A percentile compares a stretch with the other conserved stretches of the same genome.
Conservation (phyloP, 371 early-diverging fungal species). For the Apophysomyces ossiformis region DNA sequence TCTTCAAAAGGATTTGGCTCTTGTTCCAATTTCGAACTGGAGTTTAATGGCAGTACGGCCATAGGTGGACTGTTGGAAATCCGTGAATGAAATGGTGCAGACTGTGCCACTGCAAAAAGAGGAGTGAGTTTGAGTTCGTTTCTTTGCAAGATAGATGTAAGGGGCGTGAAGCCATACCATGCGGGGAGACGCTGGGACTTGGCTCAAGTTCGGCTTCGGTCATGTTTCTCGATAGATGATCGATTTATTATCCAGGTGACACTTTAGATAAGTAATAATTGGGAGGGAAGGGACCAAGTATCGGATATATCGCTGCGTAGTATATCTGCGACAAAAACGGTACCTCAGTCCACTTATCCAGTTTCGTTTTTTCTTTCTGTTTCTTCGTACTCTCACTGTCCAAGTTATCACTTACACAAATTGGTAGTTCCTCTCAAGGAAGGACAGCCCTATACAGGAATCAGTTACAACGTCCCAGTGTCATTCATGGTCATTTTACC, state of each 20-base stretch:
- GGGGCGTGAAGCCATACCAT: slow-evolving; percentile 4
- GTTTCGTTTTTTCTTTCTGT: background rate
- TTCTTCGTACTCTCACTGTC: background rate
- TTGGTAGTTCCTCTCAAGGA: background rate
- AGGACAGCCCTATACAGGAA: background rate
- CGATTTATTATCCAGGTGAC: slow-evolving; percentile 1
- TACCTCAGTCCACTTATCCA: background rate
- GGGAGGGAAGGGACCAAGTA: background rate
- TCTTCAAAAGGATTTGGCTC: slow-evolving; percentile 91
- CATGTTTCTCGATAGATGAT: slow-evolving; percentile 8
- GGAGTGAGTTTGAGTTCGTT: background rate
- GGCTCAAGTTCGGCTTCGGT: slow-evolving; percentile 11
- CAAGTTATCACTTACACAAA: background rate
- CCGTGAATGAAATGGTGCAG: slow-evolving; percentile 5
- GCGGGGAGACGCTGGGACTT: slow-evolving; percentile 11
- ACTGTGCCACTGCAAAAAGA: background rate
- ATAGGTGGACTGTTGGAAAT: slow-evolving; percentile 38
- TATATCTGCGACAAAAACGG: slow-evolving; percentile 7
- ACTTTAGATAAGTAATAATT: background rate
- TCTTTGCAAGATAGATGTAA: slow-evolving; percentile 10
- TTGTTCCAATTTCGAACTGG: slow-evolving; percentile 70
- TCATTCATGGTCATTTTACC: slow-evolving; percentile 9
- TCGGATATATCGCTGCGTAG: background rate
- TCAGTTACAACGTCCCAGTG: background rate
- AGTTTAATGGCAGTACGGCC: slow-evolving; percentile 43